These are phyloP conservation scores for Starmerella kuoi DNA, from an alignment of 805 yeast genomes.

Conservation along the genomic window DNA sequence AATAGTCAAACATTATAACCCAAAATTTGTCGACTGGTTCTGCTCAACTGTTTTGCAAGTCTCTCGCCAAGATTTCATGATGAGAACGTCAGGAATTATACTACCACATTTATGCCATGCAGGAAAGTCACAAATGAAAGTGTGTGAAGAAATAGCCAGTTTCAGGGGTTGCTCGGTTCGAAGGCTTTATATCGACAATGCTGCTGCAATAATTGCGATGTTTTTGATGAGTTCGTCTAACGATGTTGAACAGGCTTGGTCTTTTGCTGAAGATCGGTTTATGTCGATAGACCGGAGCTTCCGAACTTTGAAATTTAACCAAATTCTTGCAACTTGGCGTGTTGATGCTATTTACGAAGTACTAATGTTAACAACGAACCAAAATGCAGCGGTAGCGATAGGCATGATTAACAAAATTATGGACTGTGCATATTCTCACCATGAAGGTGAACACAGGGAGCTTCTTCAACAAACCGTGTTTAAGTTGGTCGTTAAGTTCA, in stretches of 20 bases:
- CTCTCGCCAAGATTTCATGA: constrained; percentile 47
- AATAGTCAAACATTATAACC: constrained; percentile 24
- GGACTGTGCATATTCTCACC: constrained; percentile 7
- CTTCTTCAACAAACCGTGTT: constrained; percentile 15
- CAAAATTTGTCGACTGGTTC: constrained; percentile 46
- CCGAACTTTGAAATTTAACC: constrained; percentile 6
- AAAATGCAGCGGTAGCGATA: constrained; percentile 9
- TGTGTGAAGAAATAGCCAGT: constrained; percentile 48
- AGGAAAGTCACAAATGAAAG: constrained; percentile 45
- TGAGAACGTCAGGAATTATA: constrained; percentile 58
- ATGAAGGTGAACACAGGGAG: constrained; percentile 5
- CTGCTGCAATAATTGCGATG: constrained; percentile 17
- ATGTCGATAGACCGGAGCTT: constrained; percentile 10
- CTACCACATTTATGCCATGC: constrained; percentile 59
- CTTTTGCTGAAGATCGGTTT: constrained; percentile 13
- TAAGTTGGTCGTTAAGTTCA: constrained; percentile 46
- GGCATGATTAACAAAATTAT: constrained; percentile 10
- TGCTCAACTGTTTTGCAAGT: constrained; percentile 51
- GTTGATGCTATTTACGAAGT: constrained; percentile 17
- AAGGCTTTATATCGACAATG: constrained; percentile 38
- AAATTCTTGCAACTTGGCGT: constrained; percentile 13
- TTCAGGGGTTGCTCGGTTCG: constrained; percentile 37
- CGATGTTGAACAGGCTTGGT: constrained; percentile 12
- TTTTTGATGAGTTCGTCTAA: constrained; percentile 29
- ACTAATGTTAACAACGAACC: constrained; percentile 13